Evolutionary conservation across 306 rosid genomes (phyloP).

Genomic region (Citrullus colocynthis): DNA sequence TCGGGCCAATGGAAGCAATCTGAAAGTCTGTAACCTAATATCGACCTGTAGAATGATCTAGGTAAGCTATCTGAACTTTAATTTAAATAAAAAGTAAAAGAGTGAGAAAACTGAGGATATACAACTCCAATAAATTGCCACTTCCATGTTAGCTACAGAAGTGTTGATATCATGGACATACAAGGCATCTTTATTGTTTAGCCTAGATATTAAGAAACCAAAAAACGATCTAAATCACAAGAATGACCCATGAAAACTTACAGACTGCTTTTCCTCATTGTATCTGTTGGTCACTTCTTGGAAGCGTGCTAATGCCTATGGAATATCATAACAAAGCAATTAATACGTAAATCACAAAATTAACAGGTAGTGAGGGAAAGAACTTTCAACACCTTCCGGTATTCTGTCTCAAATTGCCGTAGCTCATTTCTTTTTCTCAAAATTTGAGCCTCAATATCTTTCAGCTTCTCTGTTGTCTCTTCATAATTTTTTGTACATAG

Average conservation of each 20-base stretch:
- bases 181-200: background rate
- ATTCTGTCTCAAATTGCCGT: conserved; percentile 90
- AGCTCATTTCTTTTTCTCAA: conserved; percentile 94
- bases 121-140: background rate
- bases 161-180: background rate
- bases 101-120: background rate
- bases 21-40: background rate
- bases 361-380: conserved; percentile 8
- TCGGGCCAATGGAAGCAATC: background rate
- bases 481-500: conserved; percentile 64
- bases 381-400: conserved; percentile 53
- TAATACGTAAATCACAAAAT: conserved; percentile 1
- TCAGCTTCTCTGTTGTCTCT: conserved; percentile 66
- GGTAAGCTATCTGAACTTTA: background rate
- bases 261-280: conserved; percentile 73
- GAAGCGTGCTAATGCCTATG: conserved; percentile 79
- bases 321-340: background rate
- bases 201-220: background rate
- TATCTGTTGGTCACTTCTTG: conserved; percentile 97
- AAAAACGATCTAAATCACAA: background rate
- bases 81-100: background rate
- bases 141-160: background rate
- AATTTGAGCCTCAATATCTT: conserved; percentile 78
- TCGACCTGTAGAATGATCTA: background rate
- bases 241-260: conserved; percentile 23